Evolutionary conservation across 1,284 basidiomycete genomes (phyloP).

Genomic region (Ustilago xerochloae): DNA sequence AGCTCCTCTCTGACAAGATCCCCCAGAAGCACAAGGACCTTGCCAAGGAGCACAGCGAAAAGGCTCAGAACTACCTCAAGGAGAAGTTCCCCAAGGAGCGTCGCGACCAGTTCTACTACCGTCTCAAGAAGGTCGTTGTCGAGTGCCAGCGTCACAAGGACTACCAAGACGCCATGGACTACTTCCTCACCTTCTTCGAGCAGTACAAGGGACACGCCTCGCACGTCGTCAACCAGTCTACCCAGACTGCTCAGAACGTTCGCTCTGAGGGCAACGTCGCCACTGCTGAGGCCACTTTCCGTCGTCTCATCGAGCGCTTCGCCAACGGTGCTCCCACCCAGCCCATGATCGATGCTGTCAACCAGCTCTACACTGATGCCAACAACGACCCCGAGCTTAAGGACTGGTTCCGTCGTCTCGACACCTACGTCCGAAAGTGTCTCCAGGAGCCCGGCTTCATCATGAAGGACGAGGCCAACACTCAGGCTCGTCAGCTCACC

Average conservation of each 20-base stretch:
- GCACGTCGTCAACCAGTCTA: slow-evolving; percentile 71
- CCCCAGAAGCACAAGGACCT: slow-evolving; percentile 64
- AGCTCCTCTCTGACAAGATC: slow-evolving; percentile 64
- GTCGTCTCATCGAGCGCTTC: slow-evolving; percentile 85
- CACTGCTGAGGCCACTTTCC: slow-evolving; percentile 61
- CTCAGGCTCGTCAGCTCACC: slow-evolving; percentile 70
- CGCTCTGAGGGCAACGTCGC: slow-evolving; percentile 72
- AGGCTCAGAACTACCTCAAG: slow-evolving; percentile 73
- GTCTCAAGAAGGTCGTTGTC: slow-evolving; percentile 85
- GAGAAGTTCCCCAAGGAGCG: slow-evolving; percentile 89
- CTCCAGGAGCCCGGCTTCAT: slow-evolving; percentile 89
- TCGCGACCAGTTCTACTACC: slow-evolving; percentile 82
- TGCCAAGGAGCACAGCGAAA: slow-evolving; percentile 59
- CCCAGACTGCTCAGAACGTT: slow-evolving; percentile 71
- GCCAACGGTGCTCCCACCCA: slow-evolving; percentile 78
- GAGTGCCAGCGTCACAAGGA: slow-evolving; percentile 93
- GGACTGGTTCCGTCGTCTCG: slow-evolving; percentile 79
- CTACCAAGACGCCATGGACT: slow-evolving; percentile 76
- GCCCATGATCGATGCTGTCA: slow-evolving; percentile 78
- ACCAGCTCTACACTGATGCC: slow-evolving; percentile 80
- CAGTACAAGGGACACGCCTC: slow-evolving; percentile 80
- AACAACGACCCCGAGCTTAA: slow-evolving; percentile 80
- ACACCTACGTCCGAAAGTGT: slow-evolving; percentile 72
- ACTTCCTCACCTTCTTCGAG: slow-evolving; percentile 69
- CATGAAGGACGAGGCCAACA: slow-evolving; percentile 77